phyloP scores from a whole-genome alignment of 2,329 filamentous ascomycete species.

The Penicillium polonicum region DNA sequence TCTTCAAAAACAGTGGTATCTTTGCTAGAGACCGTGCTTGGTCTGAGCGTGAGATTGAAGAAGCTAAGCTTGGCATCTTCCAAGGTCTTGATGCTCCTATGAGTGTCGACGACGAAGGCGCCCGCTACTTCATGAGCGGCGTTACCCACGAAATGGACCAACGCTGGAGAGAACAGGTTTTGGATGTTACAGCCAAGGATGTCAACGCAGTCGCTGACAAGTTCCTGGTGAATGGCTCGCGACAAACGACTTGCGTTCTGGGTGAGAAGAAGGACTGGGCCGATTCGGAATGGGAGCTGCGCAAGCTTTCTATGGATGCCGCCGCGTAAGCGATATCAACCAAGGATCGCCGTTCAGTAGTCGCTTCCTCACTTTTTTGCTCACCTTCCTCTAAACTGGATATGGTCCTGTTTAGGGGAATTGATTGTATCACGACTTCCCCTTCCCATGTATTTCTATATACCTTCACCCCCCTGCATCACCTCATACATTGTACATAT shows the following conservation, averaged over 20 bases:
- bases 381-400: background rate
- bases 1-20: conserved; percentile 77
- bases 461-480: conserved; percentile 5
- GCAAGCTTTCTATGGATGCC: conserved; percentile 65
- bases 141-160: conserved; percentile 89
- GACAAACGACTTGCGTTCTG: conserved; percentile 67
- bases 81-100: conserved; percentile 86
- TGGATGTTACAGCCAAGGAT: conserved; percentile 80
- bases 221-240: conserved; percentile 69
- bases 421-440: conserved; percentile 8
- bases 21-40: conserved; percentile 82
- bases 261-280: conserved; percentile 82
- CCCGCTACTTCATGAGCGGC: conserved; percentile 79
- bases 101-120: conserved; percentile 83
- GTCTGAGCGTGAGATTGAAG: conserved; percentile 82
- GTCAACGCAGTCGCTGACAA: conserved; percentile 78
- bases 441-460: conserved; percentile 20
- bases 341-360: background rate
- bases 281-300: conserved; percentile 68
- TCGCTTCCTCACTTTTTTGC: background rate
- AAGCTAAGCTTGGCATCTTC: conserved; percentile 94
- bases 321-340: conserved; percentile 20
- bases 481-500: conserved; percentile 26
- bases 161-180: conserved; percentile 73
- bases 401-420: background rate